Conservation (phyloP, 331 rosid species). For the Arachis monticola region DNA sequence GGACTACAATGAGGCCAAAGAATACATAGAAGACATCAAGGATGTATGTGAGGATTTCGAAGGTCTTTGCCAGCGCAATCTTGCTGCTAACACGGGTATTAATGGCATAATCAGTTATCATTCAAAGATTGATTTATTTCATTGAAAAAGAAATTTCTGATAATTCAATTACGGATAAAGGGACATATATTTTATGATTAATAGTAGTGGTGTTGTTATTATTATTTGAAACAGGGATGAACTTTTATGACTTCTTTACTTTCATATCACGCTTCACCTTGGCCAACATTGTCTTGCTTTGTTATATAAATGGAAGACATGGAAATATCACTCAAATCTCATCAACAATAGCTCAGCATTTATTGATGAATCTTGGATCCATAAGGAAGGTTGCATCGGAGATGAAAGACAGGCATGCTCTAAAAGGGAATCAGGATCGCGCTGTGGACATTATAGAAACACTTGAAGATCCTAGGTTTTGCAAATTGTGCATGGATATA, state of each 20-base stretch:
- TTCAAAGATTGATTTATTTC: slow-evolving; percentile 7
- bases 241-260: slow-evolving; percentile 68
- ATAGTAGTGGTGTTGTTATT: neutral
- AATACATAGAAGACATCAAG: slow-evolving; percentile 88
- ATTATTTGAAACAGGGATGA: slow-evolving; percentile 75
- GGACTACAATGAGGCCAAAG: slow-evolving; percentile 90
- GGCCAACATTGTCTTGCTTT: too few species aligned
- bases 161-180: slow-evolving; percentile 19
- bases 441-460: too few species aligned
- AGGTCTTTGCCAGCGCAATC: slow-evolving; percentile 95
- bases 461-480: too few species aligned
- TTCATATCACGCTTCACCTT: too few species aligned
- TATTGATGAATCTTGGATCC: too few species aligned
- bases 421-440: too few species aligned
- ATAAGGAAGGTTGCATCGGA: too few species aligned
- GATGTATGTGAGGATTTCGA: slow-evolving; percentile 90
- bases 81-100: slow-evolving; percentile 92
- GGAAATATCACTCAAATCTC: too few species aligned
- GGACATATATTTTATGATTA: neutral
- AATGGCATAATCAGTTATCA: slow-evolving; percentile 30
- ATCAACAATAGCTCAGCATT: too few species aligned
- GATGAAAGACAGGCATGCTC: too few species aligned
- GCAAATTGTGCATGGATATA: too few species aligned
- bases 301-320: too few species aligned
- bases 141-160: slow-evolving; percentile 7